Evolutionary conservation across 2,329 filamentous ascomycete species (phyloP).

Genomic region (Aureobasidium melanogenum): DNA sequence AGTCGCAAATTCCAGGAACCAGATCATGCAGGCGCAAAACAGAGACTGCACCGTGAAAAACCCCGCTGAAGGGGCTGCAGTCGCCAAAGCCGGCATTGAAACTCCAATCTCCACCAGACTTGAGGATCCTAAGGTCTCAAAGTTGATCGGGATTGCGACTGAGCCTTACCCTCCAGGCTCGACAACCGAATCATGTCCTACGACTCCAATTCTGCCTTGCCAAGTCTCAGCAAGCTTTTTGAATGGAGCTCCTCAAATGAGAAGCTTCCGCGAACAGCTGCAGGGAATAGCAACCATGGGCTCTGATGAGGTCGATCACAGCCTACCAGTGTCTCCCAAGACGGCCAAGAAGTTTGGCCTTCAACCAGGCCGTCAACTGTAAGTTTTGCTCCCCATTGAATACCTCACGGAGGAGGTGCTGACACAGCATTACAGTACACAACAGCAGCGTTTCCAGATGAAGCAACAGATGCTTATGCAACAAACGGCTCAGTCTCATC

Average conservation of each 20-base stretch:
- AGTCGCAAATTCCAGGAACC: neutral
- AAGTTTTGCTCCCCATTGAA: constrained; percentile 26
- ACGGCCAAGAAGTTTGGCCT: constrained; percentile 62
- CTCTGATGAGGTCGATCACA: constrained; percentile 48
- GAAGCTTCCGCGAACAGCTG: neutral
- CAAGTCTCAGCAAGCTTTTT: neutral
- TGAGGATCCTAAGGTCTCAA: neutral
- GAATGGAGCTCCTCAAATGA: neutral
- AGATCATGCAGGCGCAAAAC: neutral
- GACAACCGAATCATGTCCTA: neutral
- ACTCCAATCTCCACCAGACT: too few relatives aligned
- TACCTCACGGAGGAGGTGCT: neutral
- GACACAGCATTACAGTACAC: constrained; percentile 17
- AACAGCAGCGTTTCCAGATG: constrained; percentile 47
- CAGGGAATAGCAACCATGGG: constrained; percentile 13
- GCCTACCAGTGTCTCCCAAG: constrained; percentile 52
- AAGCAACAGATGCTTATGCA: constrained; percentile 56
- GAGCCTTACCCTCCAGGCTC: neutral
- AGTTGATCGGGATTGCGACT: neutral
- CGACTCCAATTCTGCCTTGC: neutral
- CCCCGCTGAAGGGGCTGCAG: neutral
- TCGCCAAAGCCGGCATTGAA: too few relatives aligned
- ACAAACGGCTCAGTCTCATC: constrained; percentile 24
- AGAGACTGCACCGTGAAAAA: neutral
- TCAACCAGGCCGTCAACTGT: constrained; percentile 69